Base-by-base conservation (phyloP, 257 asterid species). In the Gentiana straminea region DNA sequence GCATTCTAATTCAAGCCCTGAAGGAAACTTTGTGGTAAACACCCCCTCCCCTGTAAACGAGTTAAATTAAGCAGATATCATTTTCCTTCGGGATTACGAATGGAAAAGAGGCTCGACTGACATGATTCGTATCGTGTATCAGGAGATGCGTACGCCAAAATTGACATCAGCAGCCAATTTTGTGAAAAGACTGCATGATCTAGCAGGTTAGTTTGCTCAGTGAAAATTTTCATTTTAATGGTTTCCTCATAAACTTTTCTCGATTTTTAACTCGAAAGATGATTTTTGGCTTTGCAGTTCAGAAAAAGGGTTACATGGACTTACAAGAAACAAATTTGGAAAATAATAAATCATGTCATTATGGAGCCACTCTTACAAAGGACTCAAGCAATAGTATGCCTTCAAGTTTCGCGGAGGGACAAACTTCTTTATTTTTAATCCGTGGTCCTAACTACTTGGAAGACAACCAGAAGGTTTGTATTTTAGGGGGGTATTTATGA, bases 401-500 rank as follows among this genome's bases (percentile, higher is more conserved):
- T 0, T 81, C 84, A 62, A 83, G 84, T 69, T 89, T 91, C 81
- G 79, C 89, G 6, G 64, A 71, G 52, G 80, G 79, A 6, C 94
- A 86, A 76, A 89, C 95, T 62, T 73, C 89, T 11, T 76, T 92
- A 1, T 89, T 81, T 62, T 76, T 81, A 59, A 65, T 89, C 62
- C 95, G 95, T 10, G 93, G 93, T n/a, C 70, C 75, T 49, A 86
- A 75, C 55, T 86, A 86, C 69, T 70, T 86, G 35, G 51, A 75
- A 64, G 93, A 86, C 71, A 77, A 64, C 45, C 68, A 72, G 71
- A 86, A 89, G 93, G 97, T 89, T 24, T 24, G 24, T 24, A 24
- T 24, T 24, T 24, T 24, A 24, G 24, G 24, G 24, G 24, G 24
- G 24, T 24, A 24, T 24, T 24, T 24, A 24, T 24, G 24, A 24